Evolutionary conservation across 2,329 filamentous ascomycete species (phyloP).

Genomic region (Fusarium sp.): DNA sequence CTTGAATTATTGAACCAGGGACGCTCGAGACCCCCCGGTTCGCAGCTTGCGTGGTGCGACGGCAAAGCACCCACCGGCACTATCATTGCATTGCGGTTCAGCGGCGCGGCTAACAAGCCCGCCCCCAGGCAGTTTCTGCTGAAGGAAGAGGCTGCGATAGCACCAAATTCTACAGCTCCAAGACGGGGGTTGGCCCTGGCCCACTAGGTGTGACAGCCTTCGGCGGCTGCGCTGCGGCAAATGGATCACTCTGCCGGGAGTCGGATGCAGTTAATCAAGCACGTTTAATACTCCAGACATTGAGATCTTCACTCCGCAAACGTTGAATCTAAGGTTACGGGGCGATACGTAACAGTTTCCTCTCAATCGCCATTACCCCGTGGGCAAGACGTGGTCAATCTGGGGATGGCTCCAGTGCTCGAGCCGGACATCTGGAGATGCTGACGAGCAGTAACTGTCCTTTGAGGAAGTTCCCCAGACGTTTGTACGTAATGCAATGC

Average conservation of each 20-base stretch:
- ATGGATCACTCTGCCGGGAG: slow-evolving; percentile 20
- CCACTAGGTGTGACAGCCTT: slow-evolving; percentile 26
- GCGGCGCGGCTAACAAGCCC: slow-evolving; percentile 4
- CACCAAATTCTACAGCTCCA: slow-evolving; percentile 4
- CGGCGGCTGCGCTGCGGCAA: slow-evolving; percentile 30
- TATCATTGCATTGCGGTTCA: slow-evolving; percentile 15
- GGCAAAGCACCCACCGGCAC: slow-evolving; percentile 18
- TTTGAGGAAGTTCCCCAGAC: slow-evolving; percentile 29
- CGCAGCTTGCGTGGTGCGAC: slow-evolving; percentile 29
- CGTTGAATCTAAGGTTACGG: slow-evolving; percentile 31
- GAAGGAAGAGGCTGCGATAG: slow-evolving; percentile 17
- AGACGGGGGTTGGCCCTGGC: slow-evolving; percentile 17
- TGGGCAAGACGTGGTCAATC: slow-evolving; percentile 37
- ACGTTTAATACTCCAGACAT: slow-evolving; percentile 19
- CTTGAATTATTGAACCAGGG: slow-evolving; percentile 16
- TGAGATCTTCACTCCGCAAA: slow-evolving; percentile 31
- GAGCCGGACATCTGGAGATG: slow-evolving; percentile 12
- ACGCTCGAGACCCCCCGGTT: slow-evolving; percentile 9
- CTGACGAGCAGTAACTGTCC: slow-evolving; percentile 11
- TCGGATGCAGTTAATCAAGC: slow-evolving; percentile 8
- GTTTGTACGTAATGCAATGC: slow-evolving; percentile 42
- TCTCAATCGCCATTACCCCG: slow-evolving; percentile 35
- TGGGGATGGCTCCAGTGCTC: slow-evolving; percentile 41
- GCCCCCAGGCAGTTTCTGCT: slow-evolving; percentile 4
- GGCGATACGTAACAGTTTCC: slow-evolving; percentile 42